A percentile compares a stretch with the other conserved stretches of the same genome.
Evolutionary conservation across 257 asterid genomes (phyloP).

Genomic region (Mitragyna speciosa): DNA sequence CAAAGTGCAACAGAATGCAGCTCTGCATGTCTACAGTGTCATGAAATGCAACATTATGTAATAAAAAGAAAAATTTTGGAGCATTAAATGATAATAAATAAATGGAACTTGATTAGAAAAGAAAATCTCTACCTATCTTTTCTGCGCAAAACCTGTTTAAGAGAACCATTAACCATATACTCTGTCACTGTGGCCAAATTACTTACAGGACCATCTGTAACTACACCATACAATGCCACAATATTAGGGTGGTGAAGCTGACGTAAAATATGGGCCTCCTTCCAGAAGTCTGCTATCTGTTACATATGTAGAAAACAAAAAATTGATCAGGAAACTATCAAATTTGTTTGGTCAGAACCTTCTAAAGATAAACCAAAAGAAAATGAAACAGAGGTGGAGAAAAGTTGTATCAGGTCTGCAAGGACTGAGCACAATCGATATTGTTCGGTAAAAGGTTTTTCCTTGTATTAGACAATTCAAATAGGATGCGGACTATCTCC

Average conservation of each 20-base stretch:
- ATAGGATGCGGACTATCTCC: background rate
- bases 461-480: background rate
- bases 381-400: background rate
- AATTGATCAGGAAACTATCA: background rate
- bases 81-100: background rate
- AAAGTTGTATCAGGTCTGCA: background rate
- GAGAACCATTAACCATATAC: conserved; percentile 39
- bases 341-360: background rate
- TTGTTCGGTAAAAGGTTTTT: background rate
- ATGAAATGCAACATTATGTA: background rate
- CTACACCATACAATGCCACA: conserved; percentile 36
- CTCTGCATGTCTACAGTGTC: background rate
- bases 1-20: background rate
- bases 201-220: conserved; percentile 28
- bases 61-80: background rate
- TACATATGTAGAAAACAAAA: background rate
- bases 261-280: conserved; percentile 35
- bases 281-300: conserved; percentile 40
- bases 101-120: background rate
- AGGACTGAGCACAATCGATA: no score
- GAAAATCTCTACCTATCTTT: conserved; percentile 26
- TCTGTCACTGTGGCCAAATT: conserved; percentile 37
- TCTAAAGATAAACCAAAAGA: background rate
- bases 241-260: conserved; percentile 37
- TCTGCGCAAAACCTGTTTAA: conserved; percentile 29